Percentiles rank a stretch among this genome's conserved stretches.
These are phyloP conservation scores for Didymellaceae sp. DNA, from an alignment of 2,329 filamentous ascomycete species.

Conservation along the genomic window DNA sequence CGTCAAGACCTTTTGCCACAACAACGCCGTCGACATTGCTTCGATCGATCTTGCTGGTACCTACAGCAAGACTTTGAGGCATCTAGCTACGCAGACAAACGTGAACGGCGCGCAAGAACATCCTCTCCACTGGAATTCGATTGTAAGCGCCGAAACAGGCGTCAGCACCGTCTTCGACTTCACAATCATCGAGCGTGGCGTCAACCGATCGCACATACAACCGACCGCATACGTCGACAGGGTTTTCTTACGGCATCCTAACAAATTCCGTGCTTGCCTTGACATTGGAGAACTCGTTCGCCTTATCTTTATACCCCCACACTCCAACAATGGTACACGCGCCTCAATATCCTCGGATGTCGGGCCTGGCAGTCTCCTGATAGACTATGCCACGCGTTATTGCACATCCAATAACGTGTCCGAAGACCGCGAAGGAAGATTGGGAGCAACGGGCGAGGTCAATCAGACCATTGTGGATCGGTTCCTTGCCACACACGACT, in stretches of 20 bases:
- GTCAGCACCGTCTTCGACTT: conserved; percentile 67
- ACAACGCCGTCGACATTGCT: conserved; percentile 52
- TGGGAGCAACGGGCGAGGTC: conserved; percentile 58
- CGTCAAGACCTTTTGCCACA: conserved; percentile 57
- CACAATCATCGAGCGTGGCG: conserved; percentile 62
- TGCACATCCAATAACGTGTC: conserved; percentile 59
- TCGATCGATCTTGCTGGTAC: conserved; percentile 63
- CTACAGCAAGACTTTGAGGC: conserved; percentile 59
- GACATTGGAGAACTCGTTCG: conserved; percentile 69
- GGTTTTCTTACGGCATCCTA: conserved; percentile 62
- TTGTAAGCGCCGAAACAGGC: conserved; percentile 62
- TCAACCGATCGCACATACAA: conserved; percentile 62
- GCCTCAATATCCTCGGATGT: conserved; percentile 61
- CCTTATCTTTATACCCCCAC: conserved; percentile 65
- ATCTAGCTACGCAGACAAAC: neutral
- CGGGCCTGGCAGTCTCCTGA: conserved; percentile 63
- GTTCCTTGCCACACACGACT: conserved; percentile 56
- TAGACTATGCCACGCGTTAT: conserved; percentile 63
- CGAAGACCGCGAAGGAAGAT: conserved; percentile 60
- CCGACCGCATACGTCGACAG: conserved; percentile 65
- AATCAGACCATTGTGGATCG: conserved; percentile 60
- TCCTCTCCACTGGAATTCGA: conserved; percentile 54
- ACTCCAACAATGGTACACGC: conserved; percentile 48
- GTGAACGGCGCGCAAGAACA: conserved; percentile 24
- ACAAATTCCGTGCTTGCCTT: conserved; percentile 64